Evolutionary conservation across 257 asterid species (phyloP).

Genomic region (Nicotiana benthamiana): DNA sequence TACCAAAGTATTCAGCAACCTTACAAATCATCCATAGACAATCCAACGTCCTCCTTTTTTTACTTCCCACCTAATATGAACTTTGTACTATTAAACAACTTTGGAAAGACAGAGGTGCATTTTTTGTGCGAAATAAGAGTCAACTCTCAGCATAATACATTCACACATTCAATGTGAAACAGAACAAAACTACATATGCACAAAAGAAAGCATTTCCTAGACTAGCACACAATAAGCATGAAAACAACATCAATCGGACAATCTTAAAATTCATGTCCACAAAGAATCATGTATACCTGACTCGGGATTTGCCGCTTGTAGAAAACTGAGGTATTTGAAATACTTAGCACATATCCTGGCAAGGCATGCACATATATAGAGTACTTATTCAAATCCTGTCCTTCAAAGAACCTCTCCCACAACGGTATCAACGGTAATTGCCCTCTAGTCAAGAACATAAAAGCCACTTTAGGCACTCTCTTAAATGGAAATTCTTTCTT

Average conservation of each 20-base stretch:
- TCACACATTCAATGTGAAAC: background rate
- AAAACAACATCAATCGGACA: constrained; percentile 8
- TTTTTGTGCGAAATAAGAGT: background rate
- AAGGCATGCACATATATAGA: constrained; percentile 72
- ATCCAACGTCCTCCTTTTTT: background rate
- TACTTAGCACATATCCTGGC: constrained; percentile 61
- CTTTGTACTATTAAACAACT: background rate
- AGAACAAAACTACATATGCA: background rate
- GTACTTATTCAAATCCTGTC: constrained; percentile 51
- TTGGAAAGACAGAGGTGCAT: background rate
- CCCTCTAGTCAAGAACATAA: constrained; percentile 88
- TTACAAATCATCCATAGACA: background rate
- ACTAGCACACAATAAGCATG: constrained; percentile 1
- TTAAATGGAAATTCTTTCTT: constrained; percentile 66
- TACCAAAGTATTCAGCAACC: background rate
- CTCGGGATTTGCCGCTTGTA: constrained; percentile 76
- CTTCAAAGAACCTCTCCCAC: constrained; percentile 91
- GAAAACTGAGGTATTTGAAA: constrained; percentile 58
- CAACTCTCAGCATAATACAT: background rate
- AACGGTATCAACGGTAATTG: constrained; percentile 72
- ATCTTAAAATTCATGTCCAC: background rate
- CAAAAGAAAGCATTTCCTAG: background rate
- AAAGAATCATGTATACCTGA: constrained; percentile 44
- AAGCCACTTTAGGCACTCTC: constrained; percentile 80
- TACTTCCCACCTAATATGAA: background rate